These are phyloP conservation scores for Nemania sp. DNA, from an alignment of 2,329 filamentous ascomycete genomes.

Conservation along the genomic window DNA sequence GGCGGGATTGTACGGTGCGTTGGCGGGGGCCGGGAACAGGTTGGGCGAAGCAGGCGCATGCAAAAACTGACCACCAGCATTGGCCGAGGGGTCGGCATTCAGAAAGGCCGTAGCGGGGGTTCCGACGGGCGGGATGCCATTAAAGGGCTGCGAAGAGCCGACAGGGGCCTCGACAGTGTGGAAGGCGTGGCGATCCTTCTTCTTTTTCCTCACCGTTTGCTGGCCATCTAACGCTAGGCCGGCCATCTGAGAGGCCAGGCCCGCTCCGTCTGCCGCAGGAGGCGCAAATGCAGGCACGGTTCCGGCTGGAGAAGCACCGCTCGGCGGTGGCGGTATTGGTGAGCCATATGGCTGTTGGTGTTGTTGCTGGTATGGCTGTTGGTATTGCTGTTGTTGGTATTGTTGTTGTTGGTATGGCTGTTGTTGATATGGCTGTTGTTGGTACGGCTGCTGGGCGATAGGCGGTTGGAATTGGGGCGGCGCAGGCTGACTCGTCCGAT, in stretches of 20 bases:
- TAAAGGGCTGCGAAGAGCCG: constrained; percentile 70
- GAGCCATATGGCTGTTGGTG: constrained; percentile 54
- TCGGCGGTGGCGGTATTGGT: constrained; percentile 40
- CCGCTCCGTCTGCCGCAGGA: constrained; percentile 50
- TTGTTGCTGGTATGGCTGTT: constrained; percentile 50
- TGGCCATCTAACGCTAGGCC: constrained; percentile 69
- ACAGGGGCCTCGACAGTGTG: constrained; percentile 78
- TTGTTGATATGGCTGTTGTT: constrained; percentile 40
- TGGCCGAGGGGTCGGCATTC: constrained; percentile 56
- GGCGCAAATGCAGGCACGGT: constrained; percentile 43
- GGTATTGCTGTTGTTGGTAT: constrained; percentile 53
- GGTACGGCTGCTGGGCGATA: constrained; percentile 58
- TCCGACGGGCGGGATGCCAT: constrained; percentile 65
- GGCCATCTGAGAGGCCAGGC: constrained; percentile 74
- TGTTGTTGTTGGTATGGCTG: too few species aligned
- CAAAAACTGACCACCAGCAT: constrained; percentile 51
- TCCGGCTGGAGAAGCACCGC: constrained; percentile 40
- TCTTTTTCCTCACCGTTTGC: constrained; percentile 68
- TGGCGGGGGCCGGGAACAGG: constrained; percentile 64
- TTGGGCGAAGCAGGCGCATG: constrained; percentile 41
- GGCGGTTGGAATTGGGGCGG: constrained; percentile 62
- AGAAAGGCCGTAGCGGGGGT: constrained; percentile 61
- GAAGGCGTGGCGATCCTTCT: constrained; percentile 94
- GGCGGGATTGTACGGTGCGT: constrained; percentile 55
- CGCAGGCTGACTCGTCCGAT: constrained; percentile 54